Evolutionary conservation across 371 early-diverging fungal genomes (phyloP).

Genomic region (Mucor ambiguus): DNA sequence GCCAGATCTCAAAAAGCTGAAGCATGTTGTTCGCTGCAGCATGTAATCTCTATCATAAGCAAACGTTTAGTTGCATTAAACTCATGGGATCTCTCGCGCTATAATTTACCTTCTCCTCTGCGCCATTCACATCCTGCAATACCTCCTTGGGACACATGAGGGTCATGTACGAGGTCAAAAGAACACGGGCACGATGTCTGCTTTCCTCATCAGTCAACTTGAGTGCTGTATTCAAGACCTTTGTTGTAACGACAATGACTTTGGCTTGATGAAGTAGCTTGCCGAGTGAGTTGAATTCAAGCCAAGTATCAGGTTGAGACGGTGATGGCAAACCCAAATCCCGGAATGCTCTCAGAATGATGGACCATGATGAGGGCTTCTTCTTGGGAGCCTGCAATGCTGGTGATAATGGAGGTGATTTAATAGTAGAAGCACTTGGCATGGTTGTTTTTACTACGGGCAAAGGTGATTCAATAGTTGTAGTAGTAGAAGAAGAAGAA

Average conservation of each 20-base stretch:
- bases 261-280: slow-evolving; percentile 33
- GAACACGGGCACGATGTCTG: slow-evolving; percentile 57
- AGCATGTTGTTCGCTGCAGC: slow-evolving; percentile 51
- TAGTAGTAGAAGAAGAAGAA: slow-evolving; percentile 8
- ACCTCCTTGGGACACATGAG: slow-evolving; percentile 65
- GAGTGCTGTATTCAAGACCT: slow-evolving; percentile 34
- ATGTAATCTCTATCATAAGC: slow-evolving; percentile 35
- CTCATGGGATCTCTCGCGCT: neutral
- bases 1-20: slow-evolving; percentile 58
- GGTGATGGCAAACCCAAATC: slow-evolving; percentile 35
- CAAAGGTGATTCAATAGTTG: neutral
- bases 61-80: neutral
- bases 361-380: slow-evolving; percentile 20
- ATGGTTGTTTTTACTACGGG: neutral
- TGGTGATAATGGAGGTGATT: neutral
- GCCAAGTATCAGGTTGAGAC: slow-evolving; percentile 28
- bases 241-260: slow-evolving; percentile 38
- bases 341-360: slow-evolving; percentile 19
- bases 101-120: slow-evolving; percentile 54
- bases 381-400: slow-evolving; percentile 14
- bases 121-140: slow-evolving; percentile 49
- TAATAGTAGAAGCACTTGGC: slow-evolving; percentile 5
- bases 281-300: slow-evolving; percentile 36
- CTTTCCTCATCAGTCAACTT: slow-evolving; percentile 32
- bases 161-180: slow-evolving; percentile 72